phyloP scores from a whole-genome alignment of 176 grass and related monocot genomes.

The Lolium multiflorum region DNA sequence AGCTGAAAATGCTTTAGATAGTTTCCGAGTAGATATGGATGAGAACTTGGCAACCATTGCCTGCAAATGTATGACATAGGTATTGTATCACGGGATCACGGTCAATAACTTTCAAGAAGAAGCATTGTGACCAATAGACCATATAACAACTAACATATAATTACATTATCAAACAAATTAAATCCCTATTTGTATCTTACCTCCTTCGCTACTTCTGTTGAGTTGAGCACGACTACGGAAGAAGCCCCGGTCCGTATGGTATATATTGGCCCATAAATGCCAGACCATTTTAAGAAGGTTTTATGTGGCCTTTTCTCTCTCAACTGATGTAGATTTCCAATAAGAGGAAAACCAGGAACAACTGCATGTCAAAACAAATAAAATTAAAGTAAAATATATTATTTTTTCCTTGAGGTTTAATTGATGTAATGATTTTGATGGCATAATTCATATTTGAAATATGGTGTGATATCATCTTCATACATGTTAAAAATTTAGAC shows the following conservation, averaged over 20 bases:
- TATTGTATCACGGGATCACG: too few relatives aligned
- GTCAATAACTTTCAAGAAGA: too few relatives aligned
- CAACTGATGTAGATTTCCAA: slow-evolving; percentile 81
- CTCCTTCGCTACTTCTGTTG: slow-evolving; percentile 79
- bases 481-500: background rate
- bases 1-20: slow-evolving; percentile 63
- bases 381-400: background rate
- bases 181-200: slow-evolving; percentile 12
- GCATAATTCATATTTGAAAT: background rate
- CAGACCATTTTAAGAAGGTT: slow-evolving; percentile 77
- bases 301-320: slow-evolving; percentile 84
- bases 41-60: slow-evolving; percentile 84
- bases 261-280: slow-evolving; percentile 79
- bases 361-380: slow-evolving; percentile 50
- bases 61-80: slow-evolving; percentile 29
- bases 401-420: background rate
- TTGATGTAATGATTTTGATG: background rate
- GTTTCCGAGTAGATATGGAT: slow-evolving; percentile 76
- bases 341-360: slow-evolving; percentile 78
- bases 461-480: background rate
- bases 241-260: slow-evolving; percentile 61
- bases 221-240: slow-evolving; percentile 78
- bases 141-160: slow-evolving; percentile 8
- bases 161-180: background rate
- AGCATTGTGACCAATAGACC: too few relatives aligned